Evolutionary conservation across 2,329 filamentous ascomycete genomes (phyloP).

Genomic region (Septoria petroselini): DNA sequence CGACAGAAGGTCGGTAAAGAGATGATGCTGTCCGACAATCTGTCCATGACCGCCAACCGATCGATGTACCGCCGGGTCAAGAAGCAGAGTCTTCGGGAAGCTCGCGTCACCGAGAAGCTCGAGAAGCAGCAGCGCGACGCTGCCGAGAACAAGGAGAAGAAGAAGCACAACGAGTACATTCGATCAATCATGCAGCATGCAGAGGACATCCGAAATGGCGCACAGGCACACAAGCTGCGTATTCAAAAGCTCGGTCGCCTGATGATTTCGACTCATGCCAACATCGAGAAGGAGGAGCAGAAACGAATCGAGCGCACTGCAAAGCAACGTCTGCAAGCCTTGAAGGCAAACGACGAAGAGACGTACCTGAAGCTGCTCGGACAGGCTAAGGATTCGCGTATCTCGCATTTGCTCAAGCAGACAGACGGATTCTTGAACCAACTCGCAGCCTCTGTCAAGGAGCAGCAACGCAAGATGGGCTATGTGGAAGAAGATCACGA

Average conservation of each 20-base stretch:
- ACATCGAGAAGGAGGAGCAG: slow-evolving; percentile 98
- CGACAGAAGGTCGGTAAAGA: slow-evolving; percentile 84
- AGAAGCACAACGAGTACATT: slow-evolving; percentile 91
- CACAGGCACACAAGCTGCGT: slow-evolving; percentile 66
- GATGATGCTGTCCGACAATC: slow-evolving; percentile 93
- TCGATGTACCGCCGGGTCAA: slow-evolving; percentile 89
- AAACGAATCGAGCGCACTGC: slow-evolving; percentile 96
- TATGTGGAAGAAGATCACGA: slow-evolving; percentile 54
- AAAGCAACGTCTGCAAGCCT: slow-evolving; percentile 97
- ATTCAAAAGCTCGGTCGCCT: slow-evolving; percentile 81
- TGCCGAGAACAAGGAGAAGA: slow-evolving; percentile 93
- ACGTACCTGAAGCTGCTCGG: slow-evolving; percentile 97
- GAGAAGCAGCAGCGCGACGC: slow-evolving; percentile 98
- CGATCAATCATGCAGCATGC: slow-evolving; percentile 81
- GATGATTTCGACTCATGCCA: slow-evolving; percentile 86
- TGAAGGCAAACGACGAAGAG: slow-evolving; percentile 99
- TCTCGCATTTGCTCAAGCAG: slow-evolving; percentile 92
- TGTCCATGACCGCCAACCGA: slow-evolving; percentile 95
- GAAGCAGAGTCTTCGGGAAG: slow-evolving; percentile 93
- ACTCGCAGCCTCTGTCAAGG: slow-evolving; percentile 88
- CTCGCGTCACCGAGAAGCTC: slow-evolving; percentile 95
- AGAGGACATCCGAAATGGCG: slow-evolving; percentile 69
- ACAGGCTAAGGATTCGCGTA: slow-evolving; percentile 98
- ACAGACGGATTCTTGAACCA: slow-evolving; percentile 97
- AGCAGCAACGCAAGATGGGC: slow-evolving; percentile 80